Conservation (phyloP, 371 early-diverging fungal species). For the Mortierella sp. region DNA sequence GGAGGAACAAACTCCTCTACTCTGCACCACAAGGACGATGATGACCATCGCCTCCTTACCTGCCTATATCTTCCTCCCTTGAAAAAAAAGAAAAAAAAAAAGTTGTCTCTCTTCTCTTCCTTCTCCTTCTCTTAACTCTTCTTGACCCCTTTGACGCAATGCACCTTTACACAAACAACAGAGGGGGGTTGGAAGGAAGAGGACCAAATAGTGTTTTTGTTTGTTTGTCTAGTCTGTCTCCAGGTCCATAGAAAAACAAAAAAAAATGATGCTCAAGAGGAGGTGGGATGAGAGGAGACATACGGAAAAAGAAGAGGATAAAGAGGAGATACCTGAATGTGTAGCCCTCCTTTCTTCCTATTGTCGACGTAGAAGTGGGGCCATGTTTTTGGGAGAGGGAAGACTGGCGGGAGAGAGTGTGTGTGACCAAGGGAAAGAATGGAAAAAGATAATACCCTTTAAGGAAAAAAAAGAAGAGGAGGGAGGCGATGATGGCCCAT, state of each 20-base stretch:
- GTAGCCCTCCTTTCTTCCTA: conserved; percentile 3
- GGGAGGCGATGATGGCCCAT: conserved; percentile 12
- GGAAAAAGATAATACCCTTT: neutral
- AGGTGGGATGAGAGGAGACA: neutral
- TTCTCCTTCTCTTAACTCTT: neutral
- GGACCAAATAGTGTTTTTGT: neutral
- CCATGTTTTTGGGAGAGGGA: too few species aligned
- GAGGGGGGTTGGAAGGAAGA: neutral
- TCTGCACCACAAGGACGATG: conserved; percentile 16
- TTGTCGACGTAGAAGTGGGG: neutral
- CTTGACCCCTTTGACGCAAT: neutral
- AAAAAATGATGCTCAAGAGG: neutral
- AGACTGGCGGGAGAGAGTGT: neutral
- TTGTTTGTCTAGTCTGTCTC: conserved; percentile 11
- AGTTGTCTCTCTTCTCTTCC: neutral
- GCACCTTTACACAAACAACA: conserved; percentile 17
- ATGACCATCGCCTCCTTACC: conserved; percentile 17
- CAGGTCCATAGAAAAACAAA: conserved; percentile 7
- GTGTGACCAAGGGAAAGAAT: neutral
- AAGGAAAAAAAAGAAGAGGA: neutral
- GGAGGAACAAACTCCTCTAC: conserved; percentile 36
- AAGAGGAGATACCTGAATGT: conserved; percentile 17
- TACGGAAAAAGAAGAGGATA: conserved; percentile 2
- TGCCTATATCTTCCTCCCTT: conserved; percentile 19
- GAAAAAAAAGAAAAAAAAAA: neutral